Base-by-base conservation (phyloP, 371 early-diverging fungal species). In the Mucor racemosus region DNA sequence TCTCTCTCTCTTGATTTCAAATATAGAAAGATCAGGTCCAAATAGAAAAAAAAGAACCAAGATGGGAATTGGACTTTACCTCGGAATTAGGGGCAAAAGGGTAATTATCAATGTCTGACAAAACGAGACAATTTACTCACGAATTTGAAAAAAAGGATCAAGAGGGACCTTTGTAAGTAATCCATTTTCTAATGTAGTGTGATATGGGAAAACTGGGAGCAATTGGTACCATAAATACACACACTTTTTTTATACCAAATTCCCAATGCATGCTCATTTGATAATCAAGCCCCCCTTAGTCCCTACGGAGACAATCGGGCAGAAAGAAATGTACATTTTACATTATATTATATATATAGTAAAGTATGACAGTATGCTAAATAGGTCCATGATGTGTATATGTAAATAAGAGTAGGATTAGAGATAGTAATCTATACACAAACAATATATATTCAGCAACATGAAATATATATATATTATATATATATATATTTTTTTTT, bases 221-320 rank as follows among this genome's bases (percentile, higher is more conserved):
- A 64, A 33, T 44, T 11, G 31, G 31, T 48, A 48, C 48, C n/a
- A n/a, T n/a, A 41, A 41, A 33, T 2, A 17, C 36, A 36, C 36
- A 36, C 36, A 36, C 36, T 4, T 36, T 36, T 36, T 36, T 36
- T 9, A 36, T 40, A 53, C n/a, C 31, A 55, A 55, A 14, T 63
- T 62, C 63, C 63, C 63, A 63, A 41, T 41, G 21, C 10, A 26
- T 63, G 63, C 34, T 35, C 19, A 17, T 63, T 63, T 54, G 41
- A 54, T 63, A 63, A 63, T 39, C 63, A 63, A 36, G 40, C 41
- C 56, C 63, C 56, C 40, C n/a, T 33, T 26, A 42, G 55, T 41
- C 63, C 63, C 56, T 55, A 63, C 63, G 63, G 56, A 63, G 14
- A 63, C 34, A 55, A 55, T 63, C 56, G 63, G 56, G 41, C 36